phyloP scores from a whole-genome alignment of 1,139 yeast genomes.

The Eremothecium coryli region DNA sequence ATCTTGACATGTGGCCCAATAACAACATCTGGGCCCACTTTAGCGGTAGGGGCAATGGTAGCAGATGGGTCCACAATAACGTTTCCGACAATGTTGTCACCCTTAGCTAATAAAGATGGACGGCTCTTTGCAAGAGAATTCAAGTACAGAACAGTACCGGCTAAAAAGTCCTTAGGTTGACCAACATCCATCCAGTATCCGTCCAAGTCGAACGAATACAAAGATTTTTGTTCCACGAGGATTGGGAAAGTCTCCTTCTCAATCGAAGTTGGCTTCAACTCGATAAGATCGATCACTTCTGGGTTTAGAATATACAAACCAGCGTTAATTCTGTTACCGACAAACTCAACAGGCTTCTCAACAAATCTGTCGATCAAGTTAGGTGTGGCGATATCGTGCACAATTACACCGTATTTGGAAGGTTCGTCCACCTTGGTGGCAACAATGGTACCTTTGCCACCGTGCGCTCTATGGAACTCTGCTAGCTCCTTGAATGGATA shows the following conservation, averaged over 20 bases:
- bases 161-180: constrained; percentile 98
- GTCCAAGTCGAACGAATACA: constrained; percentile 94
- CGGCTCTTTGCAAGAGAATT: constrained; percentile 74
- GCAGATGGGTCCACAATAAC: constrained; percentile 94
- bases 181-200: constrained; percentile 99
- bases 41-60: constrained; percentile 82
- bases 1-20: constrained; percentile 94
- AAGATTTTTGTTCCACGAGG: constrained; percentile 77
- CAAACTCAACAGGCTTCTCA: constrained; percentile 98
- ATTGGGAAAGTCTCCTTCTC: constrained; percentile 99
- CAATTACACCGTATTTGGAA: constrained; percentile 98
- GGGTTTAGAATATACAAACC: constrained; percentile 97
- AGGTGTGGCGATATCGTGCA: constrained; percentile 86
- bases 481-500: constrained; percentile 93
- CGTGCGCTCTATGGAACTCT: constrained; percentile 88
- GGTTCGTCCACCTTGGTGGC: constrained; percentile 99
- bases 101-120: constrained; percentile 57
- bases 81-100: constrained; percentile 79
- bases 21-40: constrained; percentile 96
- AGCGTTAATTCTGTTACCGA: constrained; percentile 95
- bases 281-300: constrained; percentile 89
- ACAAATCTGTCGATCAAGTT: constrained; percentile 96
- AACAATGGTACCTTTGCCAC: constrained; percentile 96
- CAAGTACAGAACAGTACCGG: constrained; percentile 92
- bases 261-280: constrained; percentile 95